Evolutionary conservation across 371 early-diverging fungal genomes (phyloP).

Genomic region (Rhizopus arrhizus): DNA sequence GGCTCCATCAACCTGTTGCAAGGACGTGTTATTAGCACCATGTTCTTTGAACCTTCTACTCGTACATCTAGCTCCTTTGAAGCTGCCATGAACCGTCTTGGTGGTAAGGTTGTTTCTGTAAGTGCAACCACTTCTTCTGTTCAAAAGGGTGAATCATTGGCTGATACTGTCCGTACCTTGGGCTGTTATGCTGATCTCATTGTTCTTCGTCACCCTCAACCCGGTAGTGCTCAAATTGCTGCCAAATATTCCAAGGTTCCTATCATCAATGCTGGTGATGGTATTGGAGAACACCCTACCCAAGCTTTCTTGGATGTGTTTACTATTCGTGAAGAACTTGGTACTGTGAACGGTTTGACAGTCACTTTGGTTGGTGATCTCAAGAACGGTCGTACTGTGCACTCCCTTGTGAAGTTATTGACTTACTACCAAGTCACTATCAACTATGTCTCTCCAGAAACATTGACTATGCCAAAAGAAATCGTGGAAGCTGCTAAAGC

Average conservation of each 20-base stretch:
- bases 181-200: conserved; percentile 90
- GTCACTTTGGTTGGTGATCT: conserved; percentile 97
- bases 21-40: conserved; percentile 90
- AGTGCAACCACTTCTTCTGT: conserved; percentile 85
- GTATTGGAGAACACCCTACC: conserved; percentile 96
- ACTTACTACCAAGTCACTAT: conserved; percentile 91
- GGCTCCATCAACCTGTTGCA: conserved; percentile 82
- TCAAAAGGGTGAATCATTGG: conserved; percentile 93
- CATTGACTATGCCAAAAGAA: conserved; percentile 86
- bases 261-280: conserved; percentile 96
- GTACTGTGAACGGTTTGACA: conserved; percentile 94
- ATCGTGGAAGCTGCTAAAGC: conserved; percentile 75
- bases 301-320: conserved; percentile 97
- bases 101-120: conserved; percentile 87
- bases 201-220: conserved; percentile 92
- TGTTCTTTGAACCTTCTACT: conserved; percentile 97
- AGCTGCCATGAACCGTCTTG: conserved; percentile 93
- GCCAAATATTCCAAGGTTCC: conserved; percentile 90
- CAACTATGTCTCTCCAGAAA: conserved; percentile 88
- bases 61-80: conserved; percentile 92
- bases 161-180: conserved; percentile 94
- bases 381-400: conserved; percentile 97
- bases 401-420: conserved; percentile 89
- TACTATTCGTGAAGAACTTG: conserved; percentile 92
- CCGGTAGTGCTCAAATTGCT: conserved; percentile 81